phyloP scores from a whole-genome alignment of 2,329 filamentous ascomycete species.

The Pezicula carpinea region DNA sequence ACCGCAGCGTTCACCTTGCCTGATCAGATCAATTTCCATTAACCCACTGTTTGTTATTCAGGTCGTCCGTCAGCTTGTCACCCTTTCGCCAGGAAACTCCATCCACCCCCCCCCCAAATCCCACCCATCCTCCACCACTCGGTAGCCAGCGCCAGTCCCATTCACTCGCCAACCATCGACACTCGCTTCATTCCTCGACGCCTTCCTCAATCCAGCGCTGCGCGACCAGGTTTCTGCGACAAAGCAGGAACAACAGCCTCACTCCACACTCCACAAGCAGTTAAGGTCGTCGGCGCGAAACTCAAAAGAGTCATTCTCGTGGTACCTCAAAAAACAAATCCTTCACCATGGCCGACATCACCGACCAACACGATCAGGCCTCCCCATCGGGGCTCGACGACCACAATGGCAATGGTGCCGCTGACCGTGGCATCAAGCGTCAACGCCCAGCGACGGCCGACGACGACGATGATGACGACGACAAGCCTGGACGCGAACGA shows the following conservation, averaged over 20 bases:
- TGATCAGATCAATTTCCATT: conserved; percentile 30
- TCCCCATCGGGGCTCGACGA: conserved; percentile 73
- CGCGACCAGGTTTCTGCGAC: conserved; percentile 30
- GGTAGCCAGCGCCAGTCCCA: not conserved
- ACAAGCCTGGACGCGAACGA: conserved; percentile 95
- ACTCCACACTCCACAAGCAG: conserved; percentile 29
- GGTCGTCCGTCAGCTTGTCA: conserved; percentile 5
- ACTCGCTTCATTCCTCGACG: conserved; percentile 24
- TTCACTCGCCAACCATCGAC: conserved; percentile 6
- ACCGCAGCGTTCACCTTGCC: conserved; percentile 23
- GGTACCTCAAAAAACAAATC: conserved; percentile 26
- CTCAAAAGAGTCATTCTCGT: conserved; percentile 31
- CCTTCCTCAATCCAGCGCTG: conserved; percentile 29
- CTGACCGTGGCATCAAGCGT: conserved; percentile 85
- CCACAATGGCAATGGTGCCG: conserved; percentile 63
- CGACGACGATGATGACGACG: conserved; percentile 95
- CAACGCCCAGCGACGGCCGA: conserved; percentile 77
- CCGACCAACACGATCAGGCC: conserved; percentile 71
- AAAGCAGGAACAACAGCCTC: conserved; percentile 27
- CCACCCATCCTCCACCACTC: conserved; percentile 6
- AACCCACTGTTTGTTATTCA: conserved; percentile 24
- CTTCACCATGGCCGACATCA: conserved; percentile 69
- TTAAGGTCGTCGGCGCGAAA: conserved; percentile 29
- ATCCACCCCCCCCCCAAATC: no score
- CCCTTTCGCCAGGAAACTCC: conserved; percentile 6